phyloP scores from a whole-genome alignment of 352 stramenopile species.

The Phytopythium vexans region DNA sequence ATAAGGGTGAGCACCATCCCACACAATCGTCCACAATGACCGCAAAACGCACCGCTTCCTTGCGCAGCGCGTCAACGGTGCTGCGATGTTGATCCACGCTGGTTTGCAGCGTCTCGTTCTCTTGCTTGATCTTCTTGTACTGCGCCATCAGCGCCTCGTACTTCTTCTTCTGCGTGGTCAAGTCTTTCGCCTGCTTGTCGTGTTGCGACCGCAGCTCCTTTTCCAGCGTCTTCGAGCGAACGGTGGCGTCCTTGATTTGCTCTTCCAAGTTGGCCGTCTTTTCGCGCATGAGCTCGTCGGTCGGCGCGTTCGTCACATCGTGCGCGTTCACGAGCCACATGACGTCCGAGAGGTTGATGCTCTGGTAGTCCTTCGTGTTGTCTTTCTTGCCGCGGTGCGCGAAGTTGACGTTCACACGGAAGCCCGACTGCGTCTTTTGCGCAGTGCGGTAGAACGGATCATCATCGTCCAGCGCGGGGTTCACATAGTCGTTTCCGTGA shows the following conservation, averaged over 20 bases:
- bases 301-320: constrained; percentile 65
- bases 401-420: constrained; percentile 86
- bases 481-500: constrained; percentile 23
- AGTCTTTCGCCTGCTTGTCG: constrained; percentile 71
- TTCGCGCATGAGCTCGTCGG: constrained; percentile 82
- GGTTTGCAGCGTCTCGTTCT: constrained; percentile 75
- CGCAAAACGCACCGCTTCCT: constrained; percentile 65
- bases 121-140: constrained; percentile 80
- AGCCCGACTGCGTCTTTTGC: constrained; percentile 83
- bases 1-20: constrained; percentile 3
- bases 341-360: constrained; percentile 75
- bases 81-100: constrained; percentile 58
- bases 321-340: constrained; percentile 84
- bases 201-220: constrained; percentile 70
- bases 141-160: constrained; percentile 71
- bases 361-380: constrained; percentile 89
- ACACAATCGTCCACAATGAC: background rate
- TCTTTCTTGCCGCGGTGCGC: constrained; percentile 77
- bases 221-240: constrained; percentile 64
- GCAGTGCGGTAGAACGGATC: constrained; percentile 85
- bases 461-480: constrained; percentile 42
- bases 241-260: constrained; percentile 81
- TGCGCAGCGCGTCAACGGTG: constrained; percentile 71
- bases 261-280: constrained; percentile 89
- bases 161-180: constrained; percentile 74